These are phyloP conservation scores for Aspergillus indologenus DNA, from an alignment of 495 filamentous ascomycete species.

Conservation along the genomic window DNA sequence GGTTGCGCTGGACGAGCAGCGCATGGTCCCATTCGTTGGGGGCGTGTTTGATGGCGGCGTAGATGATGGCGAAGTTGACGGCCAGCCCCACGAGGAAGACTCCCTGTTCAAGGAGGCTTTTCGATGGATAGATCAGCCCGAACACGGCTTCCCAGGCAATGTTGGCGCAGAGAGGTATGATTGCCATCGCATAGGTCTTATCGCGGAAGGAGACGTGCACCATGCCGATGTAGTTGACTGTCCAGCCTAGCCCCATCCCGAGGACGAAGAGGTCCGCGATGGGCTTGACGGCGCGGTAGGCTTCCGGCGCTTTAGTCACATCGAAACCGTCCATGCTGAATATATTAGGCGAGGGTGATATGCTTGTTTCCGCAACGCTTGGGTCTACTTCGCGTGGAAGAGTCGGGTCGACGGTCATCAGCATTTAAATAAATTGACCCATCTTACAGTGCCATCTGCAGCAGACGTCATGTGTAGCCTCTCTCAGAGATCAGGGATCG, in stretches of 20 bases:
- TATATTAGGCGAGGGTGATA: too few relatives aligned
- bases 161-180: conserved; percentile 22
- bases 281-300: neutral
- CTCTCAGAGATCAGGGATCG: too few relatives aligned
- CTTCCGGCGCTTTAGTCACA: neutral
- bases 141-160: conserved; percentile 23
- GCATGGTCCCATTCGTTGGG: conserved; percentile 18
- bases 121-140: conserved; percentile 15
- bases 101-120: neutral
- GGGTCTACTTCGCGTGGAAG: neutral
- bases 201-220: conserved; percentile 15
- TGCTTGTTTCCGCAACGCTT: too few relatives aligned
- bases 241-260: conserved; percentile 18
- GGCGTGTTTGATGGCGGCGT: conserved; percentile 15
- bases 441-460: too few relatives aligned
- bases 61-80: conserved; percentile 15
- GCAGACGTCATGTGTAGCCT: too few relatives aligned
- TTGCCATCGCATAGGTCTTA: conserved; percentile 20
- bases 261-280: conserved; percentile 5
- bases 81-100: conserved; percentile 3
- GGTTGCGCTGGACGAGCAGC: neutral
- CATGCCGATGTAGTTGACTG: conserved; percentile 20
- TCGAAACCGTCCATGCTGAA: neutral
- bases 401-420: neutral
- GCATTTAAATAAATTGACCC: too few relatives aligned